These are phyloP conservation scores for Carex scoparia DNA, from an alignment of 176 grass and related monocot species.

Conservation along the genomic window DNA sequence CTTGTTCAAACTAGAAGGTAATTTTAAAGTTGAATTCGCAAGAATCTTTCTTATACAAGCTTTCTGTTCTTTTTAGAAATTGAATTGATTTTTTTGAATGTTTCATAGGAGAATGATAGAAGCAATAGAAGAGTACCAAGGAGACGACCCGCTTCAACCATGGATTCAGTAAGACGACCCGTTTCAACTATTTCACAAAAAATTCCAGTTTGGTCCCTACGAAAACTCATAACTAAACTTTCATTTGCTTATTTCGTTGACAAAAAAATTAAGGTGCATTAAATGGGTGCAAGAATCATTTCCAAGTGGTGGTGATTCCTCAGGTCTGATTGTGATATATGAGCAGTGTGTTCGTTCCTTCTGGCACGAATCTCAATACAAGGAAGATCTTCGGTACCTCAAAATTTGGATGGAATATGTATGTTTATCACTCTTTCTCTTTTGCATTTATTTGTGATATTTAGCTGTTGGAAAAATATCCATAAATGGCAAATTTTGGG, in stretches of 20 bases:
- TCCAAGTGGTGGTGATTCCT: conserved; percentile 73
- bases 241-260: background rate
- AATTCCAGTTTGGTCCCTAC: background rate
- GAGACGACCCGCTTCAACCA: conserved; percentile 79
- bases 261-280: conserved; percentile 52
- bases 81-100: background rate
- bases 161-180: conserved; percentile 67
- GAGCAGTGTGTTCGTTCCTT: conserved; percentile 90
- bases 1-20: conserved; percentile 58
- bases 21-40: background rate
- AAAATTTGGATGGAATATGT: conserved; percentile 99
- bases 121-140: conserved; percentile 66
- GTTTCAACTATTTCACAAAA: background rate
- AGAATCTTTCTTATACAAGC: background rate
- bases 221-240: background rate
- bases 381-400: conserved; percentile 81
- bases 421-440: conserved; percentile 24
- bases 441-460: background rate
- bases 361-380: conserved; percentile 81
- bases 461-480: background rate
- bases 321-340: conserved; percentile 83
- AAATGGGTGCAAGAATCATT: conserved; percentile 99
- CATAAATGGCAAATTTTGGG: too few relatives aligned
- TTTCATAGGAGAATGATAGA: conserved; percentile 73
- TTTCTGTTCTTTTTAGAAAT: background rate